These are phyloP conservation scores for Chaetomium strumarium DNA, from an alignment of 2,329 filamentous ascomycete species.

Conservation along the genomic window DNA sequence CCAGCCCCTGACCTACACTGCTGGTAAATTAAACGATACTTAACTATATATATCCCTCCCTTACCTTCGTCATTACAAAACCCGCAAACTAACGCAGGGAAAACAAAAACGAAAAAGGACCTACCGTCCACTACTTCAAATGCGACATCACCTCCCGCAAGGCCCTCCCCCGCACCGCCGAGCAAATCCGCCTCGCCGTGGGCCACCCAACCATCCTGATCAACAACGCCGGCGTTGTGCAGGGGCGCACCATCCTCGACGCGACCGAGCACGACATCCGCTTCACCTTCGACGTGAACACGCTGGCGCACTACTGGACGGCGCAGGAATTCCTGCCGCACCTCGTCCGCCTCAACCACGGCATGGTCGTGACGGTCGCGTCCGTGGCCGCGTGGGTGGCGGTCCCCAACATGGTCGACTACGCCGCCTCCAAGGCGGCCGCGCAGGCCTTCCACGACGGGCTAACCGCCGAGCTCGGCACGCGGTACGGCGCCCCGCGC, in stretches of 20 bases:
- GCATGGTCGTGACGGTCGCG: conserved; percentile 66
- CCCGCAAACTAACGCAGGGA: no score
- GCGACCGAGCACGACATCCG: conserved; percentile 52
- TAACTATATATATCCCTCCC: no score
- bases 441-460: conserved; percentile 64
- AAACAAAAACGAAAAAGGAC: neutral
- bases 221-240: conserved; percentile 64
- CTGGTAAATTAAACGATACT: no score
- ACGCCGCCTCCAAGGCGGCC: conserved; percentile 60
- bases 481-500: conserved; percentile 54
- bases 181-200: conserved; percentile 47
- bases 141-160: conserved; percentile 61
- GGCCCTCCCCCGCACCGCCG: conserved; percentile 46
- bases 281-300: conserved; percentile 67
- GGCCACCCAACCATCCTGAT: conserved; percentile 64
- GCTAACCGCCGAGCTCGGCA: conserved; percentile 50
- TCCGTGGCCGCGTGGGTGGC: conserved; percentile 56
- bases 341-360: conserved; percentile 60
- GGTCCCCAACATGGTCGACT: conserved; percentile 61
- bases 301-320: conserved; percentile 62
- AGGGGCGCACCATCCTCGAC: conserved; percentile 56
- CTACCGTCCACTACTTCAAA: conserved; percentile 56
- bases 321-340: conserved; percentile 60
- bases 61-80: no score
- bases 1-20: conserved; percentile 43